Evolutionary conservation across 2,329 filamentous ascomycete genomes (phyloP), one percentile per base, ranked within the genome.

Genomic region (Clarireedia hainanense): DNA sequence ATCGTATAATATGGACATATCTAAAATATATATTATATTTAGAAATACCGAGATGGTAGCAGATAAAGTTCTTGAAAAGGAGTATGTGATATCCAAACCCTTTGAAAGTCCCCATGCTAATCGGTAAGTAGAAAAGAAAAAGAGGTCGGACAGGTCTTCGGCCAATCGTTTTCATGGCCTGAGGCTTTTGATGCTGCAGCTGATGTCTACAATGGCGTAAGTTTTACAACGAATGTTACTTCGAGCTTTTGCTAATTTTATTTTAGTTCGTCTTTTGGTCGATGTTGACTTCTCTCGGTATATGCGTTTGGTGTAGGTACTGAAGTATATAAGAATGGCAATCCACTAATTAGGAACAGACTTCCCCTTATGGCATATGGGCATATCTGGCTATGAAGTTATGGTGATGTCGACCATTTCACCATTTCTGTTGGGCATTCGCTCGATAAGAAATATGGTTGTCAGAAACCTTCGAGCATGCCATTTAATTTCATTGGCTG

Each of bases 321-420:
- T 39, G 42, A 47, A 23, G 37, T 27, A 36, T 24, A 47, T 30
- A 36, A 26, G 36, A 45, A 30, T 39, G 45, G 45, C 23, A 39
- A 36, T n/a, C 27, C 30, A 58, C 55, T 63, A 52, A 64, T 46
- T 47, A 9, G 45, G 43, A 15, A 37, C 60, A 90, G 87, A 95
- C 72, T 99, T 99, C 70, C 94, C 94, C 14, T 81, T 99, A 10
- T 99, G 94, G 94, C 84, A 96, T 70, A 99, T 99, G 94, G 94
- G 94, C 27, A 95, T 99, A 58, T 97, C 92, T 4, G 94, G 94
- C 60, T 99, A 94, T 68, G 94, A 99, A 73, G 86, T 85, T 45
- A 78, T 95, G 62, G 85, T 99, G 67, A 86, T 97, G 83, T 82
- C 80, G 50, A 92, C 89, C 3, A 72, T 92, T 51, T 88, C 91